A percentile compares a stretch with the other conserved stretches of the same genome.
Evolutionary conservation across 805 yeast species (phyloP).

Genomic region (Pichia thaimueangensis): DNA sequence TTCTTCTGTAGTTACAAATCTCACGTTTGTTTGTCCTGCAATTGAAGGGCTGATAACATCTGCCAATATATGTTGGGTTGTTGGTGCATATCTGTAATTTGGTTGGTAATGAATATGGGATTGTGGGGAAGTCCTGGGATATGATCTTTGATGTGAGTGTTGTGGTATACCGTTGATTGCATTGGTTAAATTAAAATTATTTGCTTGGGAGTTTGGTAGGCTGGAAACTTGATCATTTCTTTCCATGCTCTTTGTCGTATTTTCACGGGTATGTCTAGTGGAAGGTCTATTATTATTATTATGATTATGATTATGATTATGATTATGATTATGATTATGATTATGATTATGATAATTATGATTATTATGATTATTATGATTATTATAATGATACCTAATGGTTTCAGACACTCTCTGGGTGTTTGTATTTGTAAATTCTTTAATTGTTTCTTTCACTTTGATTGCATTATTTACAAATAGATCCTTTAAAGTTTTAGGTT

Average conservation of each 20-base stretch:
- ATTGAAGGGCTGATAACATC: constrained; percentile 2
- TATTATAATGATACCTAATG: not conserved
- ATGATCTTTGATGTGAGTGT: constrained; percentile 1
- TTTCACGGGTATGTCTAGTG: no score
- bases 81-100: not conserved
- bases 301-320: not conserved
- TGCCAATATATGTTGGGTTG: not conserved
- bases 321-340: not conserved
- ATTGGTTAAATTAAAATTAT: no score
- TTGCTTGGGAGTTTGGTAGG: no score
- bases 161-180: not conserved
- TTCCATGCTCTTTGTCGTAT: no score
- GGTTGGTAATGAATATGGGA: not conserved
- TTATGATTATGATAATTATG: no score
- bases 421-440: not conserved
- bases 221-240: no score
- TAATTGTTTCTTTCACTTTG: not conserved
- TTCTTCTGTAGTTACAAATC: constrained; percentile 5
- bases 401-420: not conserved
- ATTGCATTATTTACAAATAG: not conserved
- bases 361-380: no score
- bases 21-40: constrained; percentile 4
- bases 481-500: not conserved
- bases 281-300: not conserved
- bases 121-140: constrained; percentile 2